Evolutionary conservation across 192 early-diverging fungal species (phyloP).

Genomic region (Entophlyctis luteolus): DNA sequence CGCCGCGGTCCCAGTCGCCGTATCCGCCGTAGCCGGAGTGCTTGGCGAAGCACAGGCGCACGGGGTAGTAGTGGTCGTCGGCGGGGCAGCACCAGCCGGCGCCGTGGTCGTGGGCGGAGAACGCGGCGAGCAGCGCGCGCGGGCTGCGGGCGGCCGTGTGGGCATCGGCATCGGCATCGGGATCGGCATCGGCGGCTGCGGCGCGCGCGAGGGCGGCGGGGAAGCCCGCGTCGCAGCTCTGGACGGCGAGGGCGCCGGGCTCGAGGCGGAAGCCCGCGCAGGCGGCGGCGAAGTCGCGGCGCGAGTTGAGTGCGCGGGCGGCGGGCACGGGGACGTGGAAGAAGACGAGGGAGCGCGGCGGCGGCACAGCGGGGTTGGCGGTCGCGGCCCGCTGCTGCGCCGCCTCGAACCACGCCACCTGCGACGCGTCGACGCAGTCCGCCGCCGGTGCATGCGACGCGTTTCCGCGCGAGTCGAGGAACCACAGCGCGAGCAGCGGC

Average conservation of each 20-base stretch:
- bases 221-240: slow-evolving; percentile 6
- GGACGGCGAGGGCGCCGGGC: background rate
- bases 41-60: slow-evolving; percentile 1
- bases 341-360: background rate
- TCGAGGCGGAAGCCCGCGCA: slow-evolving; percentile 3
- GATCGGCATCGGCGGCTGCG: background rate
- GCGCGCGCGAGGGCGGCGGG: background rate
- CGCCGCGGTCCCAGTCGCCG: background rate
- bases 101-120: slow-evolving; percentile 16
- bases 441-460: background rate
- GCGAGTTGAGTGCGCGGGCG: background rate
- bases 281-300: background rate
- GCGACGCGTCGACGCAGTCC: background rate
- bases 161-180: too few relatives aligned
- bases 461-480: too few relatives aligned
- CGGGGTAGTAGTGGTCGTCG: too few relatives aligned
- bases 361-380: background rate
- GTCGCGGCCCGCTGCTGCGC: background rate
- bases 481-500: too few relatives aligned
- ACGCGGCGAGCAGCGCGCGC: slow-evolving; percentile 5
- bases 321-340: slow-evolving; percentile 14
- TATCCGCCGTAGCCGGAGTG: slow-evolving; percentile 19
- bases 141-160: too few relatives aligned
- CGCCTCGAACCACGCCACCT: slow-evolving; percentile 14
- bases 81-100: slow-evolving; percentile 13